A percentile compares a stretch with the other conserved stretches of the same genome.
These are phyloP conservation scores for Epichloe sylvatica DNA, from an alignment of 2,329 filamentous ascomycete genomes.

Conservation along the genomic window DNA sequence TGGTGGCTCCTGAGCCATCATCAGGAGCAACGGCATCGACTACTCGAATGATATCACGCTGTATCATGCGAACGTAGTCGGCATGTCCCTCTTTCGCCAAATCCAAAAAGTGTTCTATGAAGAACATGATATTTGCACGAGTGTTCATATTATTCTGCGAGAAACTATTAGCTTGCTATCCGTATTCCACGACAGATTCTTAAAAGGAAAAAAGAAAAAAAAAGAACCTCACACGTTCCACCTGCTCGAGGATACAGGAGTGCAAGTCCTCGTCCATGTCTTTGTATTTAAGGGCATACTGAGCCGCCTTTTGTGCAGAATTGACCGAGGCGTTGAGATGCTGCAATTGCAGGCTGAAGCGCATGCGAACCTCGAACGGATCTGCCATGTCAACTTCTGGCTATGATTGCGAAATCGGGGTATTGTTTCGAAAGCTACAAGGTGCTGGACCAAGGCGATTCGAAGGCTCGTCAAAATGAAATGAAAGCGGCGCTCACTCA, in stretches of 20 bases:
- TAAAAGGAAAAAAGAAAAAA: too few species aligned
- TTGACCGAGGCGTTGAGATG: conserved; percentile 83
- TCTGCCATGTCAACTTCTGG: conserved; percentile 40
- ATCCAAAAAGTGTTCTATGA: conserved; percentile 90
- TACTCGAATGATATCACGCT: conserved; percentile 79
- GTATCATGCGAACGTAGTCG: conserved; percentile 86
- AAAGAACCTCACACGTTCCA: conserved; percentile 51
- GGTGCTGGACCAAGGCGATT: background rate
- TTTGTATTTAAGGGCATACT: conserved; percentile 85
- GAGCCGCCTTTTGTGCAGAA: conserved; percentile 80
- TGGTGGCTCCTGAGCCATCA: conserved; percentile 77
- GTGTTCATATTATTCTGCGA: conserved; percentile 83
- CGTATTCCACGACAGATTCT: background rate
- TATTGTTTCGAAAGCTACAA: background rate
- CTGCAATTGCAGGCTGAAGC: conserved; percentile 81
- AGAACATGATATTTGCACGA: conserved; percentile 97
- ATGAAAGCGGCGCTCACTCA: background rate
- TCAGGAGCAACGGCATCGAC: conserved; percentile 85
- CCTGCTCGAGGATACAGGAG: conserved; percentile 90
- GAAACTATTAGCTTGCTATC: background rate
- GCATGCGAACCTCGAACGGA: conserved; percentile 96
- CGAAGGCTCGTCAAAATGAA: background rate
- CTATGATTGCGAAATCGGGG: background rate
- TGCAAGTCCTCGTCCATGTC: conserved; percentile 96
- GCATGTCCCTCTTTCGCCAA: conserved; percentile 61